phyloP scores from a whole-genome alignment of 1,139 yeast genomes.

The Hyphopichia khmerensis region DNA sequence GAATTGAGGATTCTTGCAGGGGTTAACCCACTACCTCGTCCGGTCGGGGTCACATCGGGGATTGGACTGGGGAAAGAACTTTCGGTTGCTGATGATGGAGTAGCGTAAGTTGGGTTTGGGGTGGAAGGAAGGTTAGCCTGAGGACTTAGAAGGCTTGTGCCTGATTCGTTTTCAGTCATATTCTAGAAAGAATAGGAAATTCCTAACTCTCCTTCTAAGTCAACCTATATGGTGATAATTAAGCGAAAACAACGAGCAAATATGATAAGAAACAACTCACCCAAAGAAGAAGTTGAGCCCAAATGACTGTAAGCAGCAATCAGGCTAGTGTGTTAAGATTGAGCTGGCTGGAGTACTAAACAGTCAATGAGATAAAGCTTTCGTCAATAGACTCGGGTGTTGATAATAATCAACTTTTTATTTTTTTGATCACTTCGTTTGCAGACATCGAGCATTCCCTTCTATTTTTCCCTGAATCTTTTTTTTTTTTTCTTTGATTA shows the following conservation, averaged over 20 bases:
- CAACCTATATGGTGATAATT: background rate
- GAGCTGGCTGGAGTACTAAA: no score
- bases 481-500: background rate
- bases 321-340: no score
- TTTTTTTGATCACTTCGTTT: no score
- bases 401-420: background rate
- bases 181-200: background rate
- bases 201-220: background rate
- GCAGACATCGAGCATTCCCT: no score
- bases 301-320: background rate
- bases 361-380: background rate
- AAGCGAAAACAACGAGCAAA: background rate
- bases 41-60: background rate
- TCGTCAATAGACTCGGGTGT: background rate
- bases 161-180: background rate
- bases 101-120: background rate
- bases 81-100: background rate
- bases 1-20: conserved; percentile 21
- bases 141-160: background rate
- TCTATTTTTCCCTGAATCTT: background rate
- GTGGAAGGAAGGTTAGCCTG: background rate
- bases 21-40: conserved; percentile 10
- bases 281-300: background rate
- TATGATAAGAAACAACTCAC: background rate
- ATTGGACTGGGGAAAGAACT: background rate